Conservation (phyloP, 176 grass and related monocot species). For the Ampelocalamus luodianensis region DNA sequence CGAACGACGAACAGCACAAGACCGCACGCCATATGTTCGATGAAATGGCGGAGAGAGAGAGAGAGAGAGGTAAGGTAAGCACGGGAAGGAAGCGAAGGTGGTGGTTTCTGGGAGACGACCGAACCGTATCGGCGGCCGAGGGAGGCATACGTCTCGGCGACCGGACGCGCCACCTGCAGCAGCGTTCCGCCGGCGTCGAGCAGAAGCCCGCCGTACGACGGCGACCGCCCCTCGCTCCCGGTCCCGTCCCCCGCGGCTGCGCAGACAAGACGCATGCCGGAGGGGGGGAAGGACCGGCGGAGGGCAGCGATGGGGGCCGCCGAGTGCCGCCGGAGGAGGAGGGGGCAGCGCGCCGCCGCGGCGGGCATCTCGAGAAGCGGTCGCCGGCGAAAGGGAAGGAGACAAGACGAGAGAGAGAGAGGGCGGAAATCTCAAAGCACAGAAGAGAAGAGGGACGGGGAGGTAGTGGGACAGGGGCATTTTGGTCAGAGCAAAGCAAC, state of each 20-base stretch:
- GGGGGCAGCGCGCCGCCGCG: not conserved
- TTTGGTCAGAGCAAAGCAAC: constrained; percentile 23
- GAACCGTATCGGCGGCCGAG: constrained; percentile 77
- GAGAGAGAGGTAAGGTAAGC: not conserved
- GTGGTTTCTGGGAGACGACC: not conserved
- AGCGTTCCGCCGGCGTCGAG: constrained; percentile 84
- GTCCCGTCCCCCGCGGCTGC: constrained; percentile 8
- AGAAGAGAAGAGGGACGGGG: not conserved
- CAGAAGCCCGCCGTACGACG: constrained; percentile 68
- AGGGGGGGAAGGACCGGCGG: not conserved
- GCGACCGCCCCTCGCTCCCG: not conserved
- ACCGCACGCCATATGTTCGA: not conserved
- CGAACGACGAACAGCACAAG: not conserved
- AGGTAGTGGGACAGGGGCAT: not conserved
- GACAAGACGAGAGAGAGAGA: not conserved
- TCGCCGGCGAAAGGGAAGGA: not conserved
- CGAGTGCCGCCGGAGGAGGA: constrained; percentile 23
- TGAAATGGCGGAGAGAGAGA: constrained; percentile 11
- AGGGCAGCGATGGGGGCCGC: constrained; percentile 9
- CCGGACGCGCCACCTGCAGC: constrained; percentile 71
- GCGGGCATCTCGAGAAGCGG: constrained; percentile 44
- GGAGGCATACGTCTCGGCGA: constrained; percentile 70
- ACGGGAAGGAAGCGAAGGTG: not conserved
- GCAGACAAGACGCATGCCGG: not conserved
- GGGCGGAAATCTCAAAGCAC: constrained; percentile 33